phyloP scores from a whole-genome alignment of 108 stramenopile species.

The Skeletonema marinoi region DNA sequence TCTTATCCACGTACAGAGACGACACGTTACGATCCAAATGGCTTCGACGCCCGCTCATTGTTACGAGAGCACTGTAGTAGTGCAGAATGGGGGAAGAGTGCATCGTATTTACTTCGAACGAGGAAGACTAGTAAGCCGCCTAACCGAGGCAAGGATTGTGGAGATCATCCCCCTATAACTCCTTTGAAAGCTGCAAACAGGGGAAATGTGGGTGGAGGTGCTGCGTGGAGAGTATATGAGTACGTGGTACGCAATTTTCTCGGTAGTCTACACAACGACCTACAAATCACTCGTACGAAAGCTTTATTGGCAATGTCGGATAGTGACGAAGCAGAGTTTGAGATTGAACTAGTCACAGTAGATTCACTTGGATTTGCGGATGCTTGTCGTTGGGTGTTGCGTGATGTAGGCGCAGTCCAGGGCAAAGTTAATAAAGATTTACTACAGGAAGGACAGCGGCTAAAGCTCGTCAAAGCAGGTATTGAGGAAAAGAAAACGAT shows the following conservation, averaged over 20 bases:
- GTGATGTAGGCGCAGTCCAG: conserved; percentile 29
- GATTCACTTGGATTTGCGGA: conserved; percentile 41
- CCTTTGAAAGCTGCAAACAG: conserved; percentile 22
- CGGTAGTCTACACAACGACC: conserved; percentile 36
- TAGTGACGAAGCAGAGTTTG: conserved; percentile 23
- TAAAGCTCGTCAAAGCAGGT: conserved; percentile 5
- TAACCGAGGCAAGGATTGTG: conserved; percentile 47
- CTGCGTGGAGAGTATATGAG: conserved; percentile 43
- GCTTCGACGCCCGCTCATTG: conserved; percentile 44
- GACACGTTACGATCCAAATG: conserved; percentile 56
- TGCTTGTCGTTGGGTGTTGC: conserved; percentile 36
- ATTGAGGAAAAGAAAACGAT: conserved; percentile 19
- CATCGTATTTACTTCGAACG: conserved; percentile 42
- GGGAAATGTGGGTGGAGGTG: conserved; percentile 21
- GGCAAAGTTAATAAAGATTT: background rate
- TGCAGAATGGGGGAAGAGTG: conserved; percentile 46
- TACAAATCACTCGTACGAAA: conserved; percentile 7
- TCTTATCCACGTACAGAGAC: conserved; percentile 83
- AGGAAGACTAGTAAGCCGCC: conserved; percentile 45
- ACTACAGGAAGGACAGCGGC: conserved; percentile 9
- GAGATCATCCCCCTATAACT: conserved; percentile 47
- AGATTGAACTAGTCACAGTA: conserved; percentile 28
- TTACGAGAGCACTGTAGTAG: conserved; percentile 31
- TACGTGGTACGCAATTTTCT: conserved; percentile 31
- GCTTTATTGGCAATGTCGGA: conserved; percentile 5